Evolutionary conservation across 2,329 filamentous ascomycete species (phyloP), one percentile per base, ranked within the genome.

Genomic region (Colletotrichum musicola): DNA sequence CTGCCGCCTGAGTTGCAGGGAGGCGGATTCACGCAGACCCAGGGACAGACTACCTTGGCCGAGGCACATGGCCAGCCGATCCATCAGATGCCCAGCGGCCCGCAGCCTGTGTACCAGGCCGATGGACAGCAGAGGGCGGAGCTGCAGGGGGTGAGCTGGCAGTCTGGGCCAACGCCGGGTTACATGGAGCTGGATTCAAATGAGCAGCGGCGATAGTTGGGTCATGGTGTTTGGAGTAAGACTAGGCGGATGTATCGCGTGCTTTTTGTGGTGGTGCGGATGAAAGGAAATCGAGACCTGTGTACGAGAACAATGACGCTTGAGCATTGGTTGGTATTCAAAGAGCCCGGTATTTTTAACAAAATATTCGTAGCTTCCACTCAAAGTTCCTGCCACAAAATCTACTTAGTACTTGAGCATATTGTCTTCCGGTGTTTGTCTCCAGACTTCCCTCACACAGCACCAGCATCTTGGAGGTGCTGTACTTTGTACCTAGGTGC

Each of bases 151-250:
- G 68, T 74, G 54, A 73, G 75, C 3, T 82, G 77, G 75, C 77
- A 81, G 55, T 74, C 80, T 1, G 80, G 80, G 4, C 80, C 79
- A 1, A 75, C 79, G 35, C 74, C 78, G 22, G 69, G 73, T 9
- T 79, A 78, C 54, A 77, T 82, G 13, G 66, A 69, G 20, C 46
- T 69, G 35, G 62, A 67, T 25, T 58, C 18, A 6, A 30, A 40
- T 1, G 44, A 53, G n/a, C 47, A 51, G 16, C 64, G 56, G n/a
- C 44, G 50, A 18, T 57, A 38, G 35, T 7, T n/a, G 16, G 18
- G 22, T 14, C 4, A 18, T 14, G 44, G 44, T 20, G n/a, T n/a
- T 18, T 47, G 44, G 20, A 20, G 18, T 54, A 27, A 10, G 18
- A 9, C 4, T 10, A 7, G 18, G 14, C 12, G 40, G 40, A 13